A percentile compares a stretch with the other conserved stretches of the same genome.
Conservation (phyloP, 2,329 filamentous ascomycete species). For the Juglanconis oblonga region DNA sequence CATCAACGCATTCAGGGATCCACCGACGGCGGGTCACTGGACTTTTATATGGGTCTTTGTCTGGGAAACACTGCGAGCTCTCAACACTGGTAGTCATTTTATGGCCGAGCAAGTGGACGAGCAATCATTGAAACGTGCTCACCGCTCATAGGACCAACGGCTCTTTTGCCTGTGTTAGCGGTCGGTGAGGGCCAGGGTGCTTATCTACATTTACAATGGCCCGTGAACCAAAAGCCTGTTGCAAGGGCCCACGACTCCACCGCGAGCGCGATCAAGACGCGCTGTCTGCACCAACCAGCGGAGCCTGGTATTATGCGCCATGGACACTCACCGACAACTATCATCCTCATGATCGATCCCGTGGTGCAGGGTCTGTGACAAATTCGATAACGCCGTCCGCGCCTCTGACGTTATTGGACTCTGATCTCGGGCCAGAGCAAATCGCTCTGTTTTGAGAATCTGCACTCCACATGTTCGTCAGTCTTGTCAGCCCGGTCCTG, state of each 20-base stretch:
- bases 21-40: not conserved
- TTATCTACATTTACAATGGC: not conserved
- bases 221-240: no score
- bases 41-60: not conserved
- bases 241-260: no score
- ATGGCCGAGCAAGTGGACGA: not conserved
- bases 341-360: slow-evolving; percentile 14
- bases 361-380: not conserved
- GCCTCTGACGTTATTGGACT: not conserved
- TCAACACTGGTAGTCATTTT: not conserved
- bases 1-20: not conserved
- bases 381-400: not conserved
- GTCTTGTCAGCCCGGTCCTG: not conserved
- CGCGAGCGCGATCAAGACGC: not conserved
- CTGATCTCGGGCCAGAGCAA: not conserved
- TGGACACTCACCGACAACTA: slow-evolving; percentile 19
- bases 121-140: slow-evolving; percentile 10
- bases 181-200: not conserved
- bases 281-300: slow-evolving; percentile 5
- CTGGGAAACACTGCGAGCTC: not conserved
- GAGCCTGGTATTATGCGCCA: slow-evolving; percentile 5
- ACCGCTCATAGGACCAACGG: slow-evolving; percentile 17
- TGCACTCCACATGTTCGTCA: not conserved
- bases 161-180: not conserved
- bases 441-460: not conserved